phyloP scores from a whole-genome alignment of 768 basidiomycete genomes.

The Hypholoma sublateritium region DNA sequence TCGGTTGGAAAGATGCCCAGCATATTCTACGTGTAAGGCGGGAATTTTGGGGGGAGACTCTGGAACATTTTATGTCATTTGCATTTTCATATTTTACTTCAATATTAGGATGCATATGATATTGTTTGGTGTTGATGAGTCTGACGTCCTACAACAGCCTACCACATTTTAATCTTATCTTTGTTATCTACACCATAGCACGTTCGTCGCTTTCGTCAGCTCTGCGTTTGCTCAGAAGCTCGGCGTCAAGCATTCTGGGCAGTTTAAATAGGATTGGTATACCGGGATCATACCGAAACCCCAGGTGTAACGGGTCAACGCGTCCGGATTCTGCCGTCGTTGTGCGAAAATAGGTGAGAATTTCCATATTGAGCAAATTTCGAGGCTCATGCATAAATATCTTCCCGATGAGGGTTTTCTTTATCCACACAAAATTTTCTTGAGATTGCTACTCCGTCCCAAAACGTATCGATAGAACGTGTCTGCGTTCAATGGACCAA shows the following conservation, averaged over 20 bases:
- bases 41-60: too few relatives aligned
- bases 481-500: background rate
- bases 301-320: background rate
- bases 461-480: background rate
- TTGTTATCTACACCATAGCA: background rate
- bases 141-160: too few relatives aligned
- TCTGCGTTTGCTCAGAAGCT: too few relatives aligned
- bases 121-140: too few relatives aligned
- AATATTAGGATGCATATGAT: too few relatives aligned
- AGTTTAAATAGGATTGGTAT: constrained; percentile 1
- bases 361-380: constrained; percentile 2
- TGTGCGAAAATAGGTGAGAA: constrained; percentile 4
- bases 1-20: too few relatives aligned
- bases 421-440: background rate
- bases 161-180: background rate
- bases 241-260: background rate
- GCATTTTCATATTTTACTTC: too few relatives aligned
- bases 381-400: background rate
- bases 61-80: too few relatives aligned
- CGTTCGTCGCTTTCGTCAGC: background rate
- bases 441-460: background rate
- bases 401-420: background rate
- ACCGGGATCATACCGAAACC: background rate
- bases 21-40: too few relatives aligned
- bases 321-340: background rate